phyloP scores from a whole-genome alignment of 2,329 filamentous ascomycete genomes.

The Ophiostoma sp. region DNA sequence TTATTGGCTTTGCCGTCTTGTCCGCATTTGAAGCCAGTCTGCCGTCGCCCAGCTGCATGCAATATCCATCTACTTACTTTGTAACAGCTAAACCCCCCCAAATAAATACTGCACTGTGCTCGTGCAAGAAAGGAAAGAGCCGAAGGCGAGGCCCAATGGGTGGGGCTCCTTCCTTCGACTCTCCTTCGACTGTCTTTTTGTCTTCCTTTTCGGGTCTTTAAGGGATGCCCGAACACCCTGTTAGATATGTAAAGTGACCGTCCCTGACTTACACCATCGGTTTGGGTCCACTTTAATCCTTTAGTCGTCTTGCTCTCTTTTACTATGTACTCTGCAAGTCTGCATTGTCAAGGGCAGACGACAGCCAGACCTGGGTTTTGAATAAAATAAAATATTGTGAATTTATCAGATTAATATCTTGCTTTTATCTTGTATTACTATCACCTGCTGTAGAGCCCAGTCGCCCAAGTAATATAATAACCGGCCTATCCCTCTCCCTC shows the following conservation, averaged over 20 bases:
- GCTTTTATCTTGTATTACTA: no score
- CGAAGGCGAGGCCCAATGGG: not conserved
- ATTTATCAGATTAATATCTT: not conserved
- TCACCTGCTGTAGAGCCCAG: no score
- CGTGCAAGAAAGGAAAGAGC: conserved; percentile 2
- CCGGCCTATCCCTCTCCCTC: not conserved
- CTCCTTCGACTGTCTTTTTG: not conserved
- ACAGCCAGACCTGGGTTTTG: not conserved
- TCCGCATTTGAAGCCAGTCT: not conserved
- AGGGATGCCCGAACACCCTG: not conserved
- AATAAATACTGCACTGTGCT: not conserved
- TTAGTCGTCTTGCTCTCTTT: not conserved
- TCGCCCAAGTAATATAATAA: not conserved
- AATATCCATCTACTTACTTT: no score
- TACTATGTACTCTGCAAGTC: not conserved
- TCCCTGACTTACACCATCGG: conserved; percentile 8
- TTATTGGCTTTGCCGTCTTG: not conserved
- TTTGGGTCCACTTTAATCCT: not conserved
- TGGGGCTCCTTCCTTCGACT: not conserved
- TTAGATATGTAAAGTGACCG: not conserved
- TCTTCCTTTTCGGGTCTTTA: conserved; percentile 3
- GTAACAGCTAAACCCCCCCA: no score
- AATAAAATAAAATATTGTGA: not conserved
- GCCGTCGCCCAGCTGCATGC: no score
- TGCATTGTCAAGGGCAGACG: not conserved